phyloP scores from a whole-genome alignment of 2,329 filamentous ascomycete genomes.

The Fusarium sp. region DNA sequence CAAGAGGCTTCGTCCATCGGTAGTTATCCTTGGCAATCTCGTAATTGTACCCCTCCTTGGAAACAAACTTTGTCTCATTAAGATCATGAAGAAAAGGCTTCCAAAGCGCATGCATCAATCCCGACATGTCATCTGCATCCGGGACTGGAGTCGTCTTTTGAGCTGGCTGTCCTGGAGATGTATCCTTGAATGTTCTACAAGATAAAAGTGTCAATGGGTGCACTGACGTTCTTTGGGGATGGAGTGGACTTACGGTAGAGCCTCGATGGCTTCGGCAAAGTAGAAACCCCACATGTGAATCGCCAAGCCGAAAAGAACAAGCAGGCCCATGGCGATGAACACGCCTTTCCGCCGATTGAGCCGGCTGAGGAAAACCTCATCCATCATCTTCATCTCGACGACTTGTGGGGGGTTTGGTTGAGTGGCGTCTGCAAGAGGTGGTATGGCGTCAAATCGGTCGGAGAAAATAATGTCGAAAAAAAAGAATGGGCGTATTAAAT shows the following conservation, averaged over 20 bases:
- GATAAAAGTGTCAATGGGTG: background rate
- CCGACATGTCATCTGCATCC: background rate
- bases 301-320: background rate
- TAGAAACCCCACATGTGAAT: conserved; percentile 1
- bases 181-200: background rate
- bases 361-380: background rate
- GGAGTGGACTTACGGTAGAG: background rate
- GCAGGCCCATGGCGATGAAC: background rate
- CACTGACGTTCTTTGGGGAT: background rate
- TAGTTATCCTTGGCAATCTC: conserved; percentile 11
- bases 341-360: background rate
- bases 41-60: conserved; percentile 31
- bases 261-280: background rate
- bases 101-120: background rate
- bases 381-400: background rate
- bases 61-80: background rate
- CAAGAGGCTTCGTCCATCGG: conserved; percentile 21
- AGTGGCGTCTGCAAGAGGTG: background rate
- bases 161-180: background rate
- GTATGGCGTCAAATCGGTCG: background rate
- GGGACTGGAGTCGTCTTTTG: background rate
- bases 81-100: background rate
- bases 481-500: background rate
- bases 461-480: background rate
- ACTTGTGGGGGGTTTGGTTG: background rate